These are phyloP conservation scores for Phytophthora pseudosyringae DNA, from an alignment of 352 stramenopile species.

Conservation along the genomic window DNA sequence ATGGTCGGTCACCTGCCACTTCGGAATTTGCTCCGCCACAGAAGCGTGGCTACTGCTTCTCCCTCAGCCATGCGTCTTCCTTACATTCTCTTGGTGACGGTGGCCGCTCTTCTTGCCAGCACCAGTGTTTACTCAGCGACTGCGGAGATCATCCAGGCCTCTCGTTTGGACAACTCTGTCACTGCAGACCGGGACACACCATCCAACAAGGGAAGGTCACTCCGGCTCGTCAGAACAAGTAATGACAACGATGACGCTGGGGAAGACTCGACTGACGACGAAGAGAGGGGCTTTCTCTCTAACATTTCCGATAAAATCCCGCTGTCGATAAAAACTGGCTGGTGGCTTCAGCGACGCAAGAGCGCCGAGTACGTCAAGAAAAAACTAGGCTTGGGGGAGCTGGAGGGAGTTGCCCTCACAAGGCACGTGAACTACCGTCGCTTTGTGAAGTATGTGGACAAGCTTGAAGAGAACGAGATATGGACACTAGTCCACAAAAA, in stretches of 20 bases:
- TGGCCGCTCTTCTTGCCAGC: not conserved
- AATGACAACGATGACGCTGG: not conserved
- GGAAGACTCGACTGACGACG: not conserved
- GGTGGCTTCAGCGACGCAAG: not conserved
- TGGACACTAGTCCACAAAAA: not conserved
- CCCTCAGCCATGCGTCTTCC: not conserved
- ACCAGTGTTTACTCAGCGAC: not conserved
- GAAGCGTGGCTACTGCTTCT: not conserved
- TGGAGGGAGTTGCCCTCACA: not conserved
- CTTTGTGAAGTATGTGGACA: not conserved
- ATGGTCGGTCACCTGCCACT: not conserved
- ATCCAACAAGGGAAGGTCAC: not conserved
- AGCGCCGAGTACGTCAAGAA: not conserved
- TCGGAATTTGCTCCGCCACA: not conserved
- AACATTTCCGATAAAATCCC: slow-evolving; percentile 3
- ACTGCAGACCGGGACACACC: not conserved
- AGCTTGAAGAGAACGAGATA: not conserved
- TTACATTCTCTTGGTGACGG: not conserved
- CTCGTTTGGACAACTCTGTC: not conserved
- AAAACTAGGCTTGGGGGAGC: not conserved
- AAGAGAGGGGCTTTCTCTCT: not conserved
- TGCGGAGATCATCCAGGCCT: not conserved
- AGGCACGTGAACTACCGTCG: not conserved
- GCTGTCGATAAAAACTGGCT: not conserved
- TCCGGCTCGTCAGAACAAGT: not conserved